Conservation (phyloP, 768 basidiomycete genomes). For the Kwoniella newhampshirensis region DNA sequence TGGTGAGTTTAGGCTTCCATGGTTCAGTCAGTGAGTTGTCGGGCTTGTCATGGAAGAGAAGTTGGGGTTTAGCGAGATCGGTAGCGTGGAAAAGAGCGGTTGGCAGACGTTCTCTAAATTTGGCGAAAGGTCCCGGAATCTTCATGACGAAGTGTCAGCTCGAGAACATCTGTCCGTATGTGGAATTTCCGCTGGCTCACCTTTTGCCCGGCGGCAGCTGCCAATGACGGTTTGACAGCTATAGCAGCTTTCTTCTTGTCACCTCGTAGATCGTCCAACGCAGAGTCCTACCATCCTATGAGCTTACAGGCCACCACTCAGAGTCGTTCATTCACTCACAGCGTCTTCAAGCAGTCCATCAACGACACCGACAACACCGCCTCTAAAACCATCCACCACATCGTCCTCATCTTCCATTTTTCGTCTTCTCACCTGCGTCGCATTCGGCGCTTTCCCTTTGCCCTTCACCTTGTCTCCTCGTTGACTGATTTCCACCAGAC, state of each 20-base stretch:
- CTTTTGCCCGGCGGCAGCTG: conserved; percentile 27
- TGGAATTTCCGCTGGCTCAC: conserved; percentile 38
- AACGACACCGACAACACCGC: conserved; percentile 74
- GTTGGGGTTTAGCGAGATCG: conserved; percentile 77
- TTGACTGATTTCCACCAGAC: conserved; percentile 54
- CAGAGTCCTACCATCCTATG: conserved; percentile 63
- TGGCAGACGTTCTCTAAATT: conserved; percentile 48
- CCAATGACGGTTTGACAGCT: conserved; percentile 22
- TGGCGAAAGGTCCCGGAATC: conserved; percentile 33
- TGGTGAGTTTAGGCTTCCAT: conserved; percentile 69
- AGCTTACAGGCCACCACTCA: neutral
- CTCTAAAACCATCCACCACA: conserved; percentile 77
- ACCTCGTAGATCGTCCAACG: conserved; percentile 75
- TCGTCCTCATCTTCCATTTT: conserved; percentile 71
- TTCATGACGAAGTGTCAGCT: neutral
- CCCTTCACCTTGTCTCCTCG: conserved; percentile 35
- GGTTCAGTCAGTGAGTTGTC: conserved; percentile 62
- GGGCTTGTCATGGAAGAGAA: conserved; percentile 63
- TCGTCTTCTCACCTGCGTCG: conserved; percentile 55
- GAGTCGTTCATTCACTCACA: conserved; percentile 57
- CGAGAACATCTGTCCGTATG: conserved; percentile 18
- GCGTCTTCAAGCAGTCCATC: conserved; percentile 82
- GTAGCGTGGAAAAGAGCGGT: conserved; percentile 64
- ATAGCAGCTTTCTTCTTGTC: conserved; percentile 59
- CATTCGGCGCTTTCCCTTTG: neutral